Conservation (phyloP, 768 basidiomycete species). For the Gautieria morchelliformis region DNA sequence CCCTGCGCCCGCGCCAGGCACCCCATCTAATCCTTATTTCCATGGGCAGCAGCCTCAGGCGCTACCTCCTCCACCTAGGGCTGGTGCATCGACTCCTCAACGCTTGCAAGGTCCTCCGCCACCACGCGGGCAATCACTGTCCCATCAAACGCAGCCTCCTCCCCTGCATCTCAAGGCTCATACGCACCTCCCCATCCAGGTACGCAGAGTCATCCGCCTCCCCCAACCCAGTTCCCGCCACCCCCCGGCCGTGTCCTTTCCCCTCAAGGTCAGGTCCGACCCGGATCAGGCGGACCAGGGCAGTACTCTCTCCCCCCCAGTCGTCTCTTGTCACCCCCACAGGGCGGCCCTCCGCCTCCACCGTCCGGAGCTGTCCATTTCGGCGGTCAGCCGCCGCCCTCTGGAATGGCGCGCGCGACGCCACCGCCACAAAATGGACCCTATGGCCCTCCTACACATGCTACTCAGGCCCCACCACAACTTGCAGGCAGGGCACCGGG, state of each 20-base stretch:
- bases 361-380: conserved; percentile 22
- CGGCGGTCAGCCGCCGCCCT: conserved; percentile 22
- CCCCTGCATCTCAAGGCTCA: conserved; percentile 12
- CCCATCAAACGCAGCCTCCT: conserved; percentile 22
- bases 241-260: conserved; percentile 15
- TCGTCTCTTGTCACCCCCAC: conserved; percentile 26
- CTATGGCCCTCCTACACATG: conserved; percentile 22
- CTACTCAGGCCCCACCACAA: conserved; percentile 29
- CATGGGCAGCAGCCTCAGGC: conserved; percentile 30
- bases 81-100: conserved; percentile 10
- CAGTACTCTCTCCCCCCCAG: conserved; percentile 39
- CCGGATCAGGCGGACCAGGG: conserved; percentile 32
- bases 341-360: conserved; percentile 17
- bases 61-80: conserved; percentile 24
- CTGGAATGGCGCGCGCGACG: conserved; percentile 18
- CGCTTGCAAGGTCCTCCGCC: conserved; percentile 44
- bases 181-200: conserved; percentile 9
- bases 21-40: conserved; percentile 28
- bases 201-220: conserved; percentile 25
- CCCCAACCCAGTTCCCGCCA: conserved; percentile 21
- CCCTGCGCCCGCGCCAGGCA: conserved; percentile 19
- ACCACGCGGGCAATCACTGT: conserved; percentile 32
- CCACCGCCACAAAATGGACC: conserved; percentile 21
- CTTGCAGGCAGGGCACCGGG: conserved; percentile 17
- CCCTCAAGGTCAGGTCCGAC: conserved; percentile 28